Base-by-base conservation (phyloP, 148 eudicot genomes). In the Heliamphora exappendiculata region DNA sequence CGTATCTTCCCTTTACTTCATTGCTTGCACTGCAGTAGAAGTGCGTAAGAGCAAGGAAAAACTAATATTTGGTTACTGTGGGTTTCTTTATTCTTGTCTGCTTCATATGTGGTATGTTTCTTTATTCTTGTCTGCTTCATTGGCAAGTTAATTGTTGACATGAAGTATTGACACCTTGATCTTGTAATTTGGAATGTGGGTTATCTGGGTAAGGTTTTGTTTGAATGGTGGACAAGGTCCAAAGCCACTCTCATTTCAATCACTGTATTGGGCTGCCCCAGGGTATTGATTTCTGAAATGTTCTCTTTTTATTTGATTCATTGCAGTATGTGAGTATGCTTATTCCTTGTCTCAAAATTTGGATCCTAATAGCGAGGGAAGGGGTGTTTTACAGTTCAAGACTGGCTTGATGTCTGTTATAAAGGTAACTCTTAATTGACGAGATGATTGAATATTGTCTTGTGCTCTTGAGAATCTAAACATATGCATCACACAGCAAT, bases 401-500 rank as follows among this genome's bases (percentile, higher is more conserved):
- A 96, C 99, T 51, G 99, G 99, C 33, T 87, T 96, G 77, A 96
- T 93, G 98, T 93, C 99, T 76, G 97, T 96, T 39, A 96, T 96
- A 82, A 96, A 96, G 97, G 99, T 93, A 91, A 67, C 20, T 64
- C 63, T 29, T 42, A 41, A 12, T 55, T 31, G 51, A 24, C 51
- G 47, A 28, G 55, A 65, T 65, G 44, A 72, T 33, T 78, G 45
- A 17, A 42, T 55, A 28, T 49, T 9, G 34, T 26, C 26, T 74
- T 59, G 65, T 50, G 53, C 44, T 19, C 29, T 66, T 54, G 74
- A 42, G 62, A 31, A 57, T 57, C 55, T 68, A 20, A 58, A 7
- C 16, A 20, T 49, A 11, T 59, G n/a, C 33, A 31, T 70, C 26
- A 78, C 7, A 29, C 28, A 16, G 4, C 45, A 50, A 22, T 33